phyloP scores from a whole-genome alignment of 2,329 filamentous ascomycete genomes.

The Aquanectria penicillioides region DNA sequence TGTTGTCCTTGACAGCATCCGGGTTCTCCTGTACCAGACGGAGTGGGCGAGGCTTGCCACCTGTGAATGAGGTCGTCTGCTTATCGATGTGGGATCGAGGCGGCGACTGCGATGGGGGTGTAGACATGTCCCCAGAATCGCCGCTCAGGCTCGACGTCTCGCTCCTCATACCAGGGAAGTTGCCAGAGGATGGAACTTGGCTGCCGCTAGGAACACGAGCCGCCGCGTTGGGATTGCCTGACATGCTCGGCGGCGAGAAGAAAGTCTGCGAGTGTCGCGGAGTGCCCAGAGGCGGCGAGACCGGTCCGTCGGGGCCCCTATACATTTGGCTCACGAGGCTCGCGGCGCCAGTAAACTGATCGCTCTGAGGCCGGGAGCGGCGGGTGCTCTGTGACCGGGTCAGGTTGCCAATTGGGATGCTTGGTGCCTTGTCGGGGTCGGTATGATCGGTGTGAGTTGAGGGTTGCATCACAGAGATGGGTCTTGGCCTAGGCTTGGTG shows the following conservation, averaged over 20 bases:
- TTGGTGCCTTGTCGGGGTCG: slow-evolving; percentile 79
- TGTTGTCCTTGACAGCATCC: slow-evolving; percentile 62
- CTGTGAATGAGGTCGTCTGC: slow-evolving; percentile 64
- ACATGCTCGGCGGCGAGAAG: slow-evolving; percentile 62
- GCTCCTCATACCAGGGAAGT: slow-evolving; percentile 78
- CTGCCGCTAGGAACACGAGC: slow-evolving; percentile 62
- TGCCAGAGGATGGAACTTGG: slow-evolving; percentile 61
- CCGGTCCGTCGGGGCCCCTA: slow-evolving; percentile 73
- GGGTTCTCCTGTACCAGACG: slow-evolving; percentile 85
- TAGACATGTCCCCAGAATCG: slow-evolving; percentile 68
- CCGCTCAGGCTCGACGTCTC: slow-evolving; percentile 73
- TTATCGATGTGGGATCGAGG: slow-evolving; percentile 62
- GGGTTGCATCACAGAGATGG: slow-evolving; percentile 66
- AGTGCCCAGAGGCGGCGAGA: slow-evolving; percentile 68
- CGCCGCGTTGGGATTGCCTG: slow-evolving; percentile 61
- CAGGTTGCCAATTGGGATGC: slow-evolving; percentile 74
- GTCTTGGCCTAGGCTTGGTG: slow-evolving; percentile 60
- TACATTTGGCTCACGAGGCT: slow-evolving; percentile 91
- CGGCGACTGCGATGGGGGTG: slow-evolving; percentile 63
- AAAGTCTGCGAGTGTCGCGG: slow-evolving; percentile 71
- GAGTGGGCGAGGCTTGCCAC: slow-evolving; percentile 83
- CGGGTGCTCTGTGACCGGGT: slow-evolving; percentile 65
- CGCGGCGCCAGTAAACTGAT: slow-evolving; percentile 71
- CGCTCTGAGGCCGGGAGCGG: slow-evolving; percentile 68
- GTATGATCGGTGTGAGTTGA: slow-evolving; percentile 56